Evolutionary conservation across 306 rosid species (phyloP), one percentile per base, ranked within the genome.

Genomic region (Vachellia collinsii): DNA sequence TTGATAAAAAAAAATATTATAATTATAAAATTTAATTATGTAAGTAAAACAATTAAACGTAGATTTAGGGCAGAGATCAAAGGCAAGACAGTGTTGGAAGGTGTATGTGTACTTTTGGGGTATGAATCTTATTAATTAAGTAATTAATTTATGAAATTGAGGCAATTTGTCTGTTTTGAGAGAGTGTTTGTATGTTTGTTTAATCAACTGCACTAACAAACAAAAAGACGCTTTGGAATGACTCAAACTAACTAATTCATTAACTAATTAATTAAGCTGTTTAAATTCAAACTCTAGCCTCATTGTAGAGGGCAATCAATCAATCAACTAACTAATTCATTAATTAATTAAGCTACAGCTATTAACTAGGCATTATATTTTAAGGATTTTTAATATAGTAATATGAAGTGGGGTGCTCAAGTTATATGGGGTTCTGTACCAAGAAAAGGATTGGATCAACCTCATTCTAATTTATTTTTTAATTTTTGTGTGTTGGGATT

Each of bases 71-170:
- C 39, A 42, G 14, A 71, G 23, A 46, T 59, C 13, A 59, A 25
- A 72, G 50, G 7, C 43, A 23, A 23, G 46, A 76, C n/a, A 5
- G 11, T 76, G 61, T 63, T 44, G 72, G 71, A 61, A 61, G 58
- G 47, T 17, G 19, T 8, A 14, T 10, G 11, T 48, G 58, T 41
- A 51, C 50, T 65, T 25, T 19, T 23, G 70, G 70, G 76, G 36
- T 54, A 29, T 53, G 71, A 51, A 77, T 37, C 51, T 3, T 48
- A 17, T 11, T n/a, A 2, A 29, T 59, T 59, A 59, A 20, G 37
- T 48, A 80, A 9, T 59, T 59, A 59, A 22, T 75, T 77, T 63
- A 50, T 80, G 88, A 86, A 87, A 79, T 84, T 77, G 87, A 84
- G 83, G 78, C 76, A 36, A 71, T 43, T 81, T 81, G 88, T 83